A percentile compares a stretch with the other conserved stretches of the same genome.
phyloP scores from a whole-genome alignment of 768 basidiomycete genomes.

The Macrolepiota albuminosa region DNA sequence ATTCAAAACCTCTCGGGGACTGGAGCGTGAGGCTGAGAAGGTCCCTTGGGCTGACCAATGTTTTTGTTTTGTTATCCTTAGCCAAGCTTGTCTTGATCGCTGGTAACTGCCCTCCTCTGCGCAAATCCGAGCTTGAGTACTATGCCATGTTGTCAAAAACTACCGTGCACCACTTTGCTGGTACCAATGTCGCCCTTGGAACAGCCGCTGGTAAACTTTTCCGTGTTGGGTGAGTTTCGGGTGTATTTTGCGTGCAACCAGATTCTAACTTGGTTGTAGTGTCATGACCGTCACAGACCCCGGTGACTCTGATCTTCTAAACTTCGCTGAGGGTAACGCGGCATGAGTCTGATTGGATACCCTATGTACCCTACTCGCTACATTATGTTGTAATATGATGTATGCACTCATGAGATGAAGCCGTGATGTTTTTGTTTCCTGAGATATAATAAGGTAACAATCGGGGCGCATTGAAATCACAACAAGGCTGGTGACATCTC shows the following conservation, averaged over 20 bases:
- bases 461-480: constrained; percentile 26
- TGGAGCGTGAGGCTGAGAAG: constrained; percentile 99
- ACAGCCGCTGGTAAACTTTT: constrained; percentile 99
- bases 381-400: constrained; percentile 6
- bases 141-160: constrained; percentile 99
- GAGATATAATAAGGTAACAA: background rate
- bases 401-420: constrained; percentile 6
- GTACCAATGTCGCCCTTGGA: constrained; percentile 96
- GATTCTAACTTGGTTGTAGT: constrained; percentile 36
- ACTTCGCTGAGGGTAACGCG: constrained; percentile 70
- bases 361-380: background rate
- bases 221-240: constrained; percentile 76
- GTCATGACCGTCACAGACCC: constrained; percentile 96
- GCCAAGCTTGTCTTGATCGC: constrained; percentile 99
- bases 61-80: constrained; percentile 30
- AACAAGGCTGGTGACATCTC: constrained; percentile 74
- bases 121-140: constrained; percentile 99
- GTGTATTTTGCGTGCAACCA: constrained; percentile 8
- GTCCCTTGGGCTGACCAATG: constrained; percentile 75
- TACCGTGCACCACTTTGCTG: constrained; percentile 95
- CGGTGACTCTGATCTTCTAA: constrained; percentile 94
- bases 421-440: background rate
- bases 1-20: constrained; percentile 67
- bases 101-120: constrained; percentile 97
- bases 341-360: constrained; percentile 35